Percentiles rank a stretch among this genome's conserved stretches.
Evolutionary conservation across 2,329 filamentous ascomycete species (phyloP).

Genomic region (Penicillium sclerotiorum): DNA sequence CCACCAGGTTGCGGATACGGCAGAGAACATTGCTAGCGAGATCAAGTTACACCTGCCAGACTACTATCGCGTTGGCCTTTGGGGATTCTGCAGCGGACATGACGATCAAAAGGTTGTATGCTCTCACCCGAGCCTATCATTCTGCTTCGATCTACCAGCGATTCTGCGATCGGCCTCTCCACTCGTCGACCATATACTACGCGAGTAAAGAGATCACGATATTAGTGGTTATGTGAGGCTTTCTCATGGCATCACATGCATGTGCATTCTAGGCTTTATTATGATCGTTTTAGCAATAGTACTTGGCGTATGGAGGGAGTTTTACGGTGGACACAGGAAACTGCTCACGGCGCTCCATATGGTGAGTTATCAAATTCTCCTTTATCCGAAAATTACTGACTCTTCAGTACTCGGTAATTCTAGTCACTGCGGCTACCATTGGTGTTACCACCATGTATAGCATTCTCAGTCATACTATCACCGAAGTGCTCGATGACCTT

Average conservation of each 20-base stretch:
- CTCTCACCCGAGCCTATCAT: slow-evolving; percentile 6
- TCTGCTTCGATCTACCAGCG: slow-evolving; percentile 10
- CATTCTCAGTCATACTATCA: slow-evolving; percentile 1
- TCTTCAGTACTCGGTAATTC: slow-evolving; percentile 1
- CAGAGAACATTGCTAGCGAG: background rate
- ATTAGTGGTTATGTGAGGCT: slow-evolving; percentile 3
- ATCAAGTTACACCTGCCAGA: slow-evolving; percentile 6
- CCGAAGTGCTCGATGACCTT: background rate
- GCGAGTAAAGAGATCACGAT: slow-evolving; percentile 2
- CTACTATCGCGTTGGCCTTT: slow-evolving; percentile 13
- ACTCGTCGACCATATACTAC: background rate
- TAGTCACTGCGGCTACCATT: slow-evolving; percentile 4
- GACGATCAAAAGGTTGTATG: background rate
- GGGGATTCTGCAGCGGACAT: slow-evolving; percentile 10
- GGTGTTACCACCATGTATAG: slow-evolving; percentile 5
- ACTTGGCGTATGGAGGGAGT: slow-evolving; percentile 1
- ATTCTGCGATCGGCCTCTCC: slow-evolving; percentile 1
- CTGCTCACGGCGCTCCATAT: background rate
- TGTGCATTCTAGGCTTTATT: slow-evolving; percentile 10
- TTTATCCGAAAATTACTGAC: background rate
- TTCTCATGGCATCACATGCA: slow-evolving; percentile 4
- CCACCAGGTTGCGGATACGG: background rate
- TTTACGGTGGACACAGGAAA: slow-evolving; percentile 1
- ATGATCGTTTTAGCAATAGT: background rate
- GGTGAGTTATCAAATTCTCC: slow-evolving; percentile 1